Evolutionary conservation across 2,329 filamentous ascomycete genomes (phyloP).

Genomic region (Hypoxylon rubiginosum): DNA sequence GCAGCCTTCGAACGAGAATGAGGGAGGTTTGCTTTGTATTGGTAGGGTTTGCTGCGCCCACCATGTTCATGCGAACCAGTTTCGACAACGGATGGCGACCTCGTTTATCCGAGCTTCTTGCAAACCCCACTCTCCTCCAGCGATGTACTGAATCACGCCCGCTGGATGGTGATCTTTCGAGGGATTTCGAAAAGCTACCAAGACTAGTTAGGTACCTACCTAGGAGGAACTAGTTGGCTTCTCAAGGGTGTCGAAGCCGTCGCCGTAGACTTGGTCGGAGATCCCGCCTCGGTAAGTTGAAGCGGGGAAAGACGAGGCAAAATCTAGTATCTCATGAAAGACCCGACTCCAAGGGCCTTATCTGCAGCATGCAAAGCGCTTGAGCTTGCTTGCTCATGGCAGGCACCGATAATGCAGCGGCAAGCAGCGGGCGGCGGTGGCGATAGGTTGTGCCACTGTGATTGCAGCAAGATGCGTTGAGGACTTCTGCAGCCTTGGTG

Average conservation of each 20-base stretch:
- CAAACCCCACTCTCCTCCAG: constrained; percentile 15
- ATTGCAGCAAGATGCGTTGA: constrained; percentile 22
- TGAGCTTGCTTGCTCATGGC: constrained; percentile 29
- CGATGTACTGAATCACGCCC: constrained; percentile 19
- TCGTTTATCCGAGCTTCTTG: constrained; percentile 26
- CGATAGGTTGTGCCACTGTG: constrained; percentile 14
- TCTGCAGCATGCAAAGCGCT: constrained; percentile 14
- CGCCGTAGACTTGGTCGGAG: constrained; percentile 20
- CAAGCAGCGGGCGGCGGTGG: constrained; percentile 1
- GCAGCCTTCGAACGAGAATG: constrained; percentile 8
- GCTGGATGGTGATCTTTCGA: background rate
- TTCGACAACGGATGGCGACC: constrained; percentile 23
- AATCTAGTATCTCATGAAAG: constrained; percentile 18
- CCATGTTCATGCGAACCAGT: constrained; percentile 33
- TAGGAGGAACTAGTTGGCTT: background rate
- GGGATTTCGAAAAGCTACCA: background rate
- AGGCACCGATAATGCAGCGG: constrained; percentile 15
- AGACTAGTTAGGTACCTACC: no score
- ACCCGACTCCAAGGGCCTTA: constrained; percentile 21
- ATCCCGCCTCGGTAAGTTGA: constrained; percentile 31
- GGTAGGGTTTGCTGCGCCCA: constrained; percentile 36
- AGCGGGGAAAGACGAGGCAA: constrained; percentile 29
- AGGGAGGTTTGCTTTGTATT: constrained; percentile 10
- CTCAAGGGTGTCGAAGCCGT: constrained; percentile 8
- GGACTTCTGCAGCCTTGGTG: constrained; percentile 16